These are phyloP conservation scores for Boletus coccyginus DNA, from an alignment of 768 basidiomycete genomes.

Conservation along the genomic window DNA sequence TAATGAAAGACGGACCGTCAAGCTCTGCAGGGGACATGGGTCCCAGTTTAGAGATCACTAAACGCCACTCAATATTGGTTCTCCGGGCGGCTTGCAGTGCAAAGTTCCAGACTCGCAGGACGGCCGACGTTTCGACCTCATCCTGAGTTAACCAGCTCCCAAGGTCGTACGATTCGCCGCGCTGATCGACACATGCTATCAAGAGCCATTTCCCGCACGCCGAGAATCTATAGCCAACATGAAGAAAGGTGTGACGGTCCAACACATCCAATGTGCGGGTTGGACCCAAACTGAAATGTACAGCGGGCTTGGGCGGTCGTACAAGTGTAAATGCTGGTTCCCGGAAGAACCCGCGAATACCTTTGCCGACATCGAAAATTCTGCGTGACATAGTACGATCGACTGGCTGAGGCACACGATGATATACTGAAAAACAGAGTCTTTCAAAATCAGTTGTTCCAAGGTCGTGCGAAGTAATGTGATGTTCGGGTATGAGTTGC, in stretches of 20 bases:
- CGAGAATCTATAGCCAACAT: conserved; percentile 71
- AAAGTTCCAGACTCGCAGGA: conserved; percentile 71
- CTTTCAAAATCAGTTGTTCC: conserved; percentile 36
- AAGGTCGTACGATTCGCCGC: conserved; percentile 71
- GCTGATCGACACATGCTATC: conserved; percentile 71
- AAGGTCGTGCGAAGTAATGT: conserved; percentile 40
- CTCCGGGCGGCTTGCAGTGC: conserved; percentile 55
- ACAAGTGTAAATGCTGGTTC: conserved; percentile 66
- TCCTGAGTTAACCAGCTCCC: conserved; percentile 65
- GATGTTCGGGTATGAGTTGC: conserved; percentile 71
- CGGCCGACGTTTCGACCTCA: conserved; percentile 43
- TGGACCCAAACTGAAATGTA: conserved; percentile 41
- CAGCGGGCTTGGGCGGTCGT: conserved; percentile 36
- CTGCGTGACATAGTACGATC: conserved; percentile 58
- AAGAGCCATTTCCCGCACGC: conserved; percentile 74
- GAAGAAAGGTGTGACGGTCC: conserved; percentile 62
- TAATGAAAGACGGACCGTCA: conserved; percentile 48
- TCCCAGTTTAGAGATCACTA: conserved; percentile 71
- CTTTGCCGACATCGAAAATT: conserved; percentile 41
- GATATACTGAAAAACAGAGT: conserved; percentile 66
- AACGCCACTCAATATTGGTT: conserved; percentile 77
- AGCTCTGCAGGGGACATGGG: conserved; percentile 57
- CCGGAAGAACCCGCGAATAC: conserved; percentile 51
- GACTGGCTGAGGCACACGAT: conserved; percentile 61
- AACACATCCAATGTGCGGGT: conserved; percentile 46